These are phyloP conservation scores for Ophiostoma australiae DNA, from an alignment of 2,329 filamentous ascomycete species.

Conservation along the genomic window DNA sequence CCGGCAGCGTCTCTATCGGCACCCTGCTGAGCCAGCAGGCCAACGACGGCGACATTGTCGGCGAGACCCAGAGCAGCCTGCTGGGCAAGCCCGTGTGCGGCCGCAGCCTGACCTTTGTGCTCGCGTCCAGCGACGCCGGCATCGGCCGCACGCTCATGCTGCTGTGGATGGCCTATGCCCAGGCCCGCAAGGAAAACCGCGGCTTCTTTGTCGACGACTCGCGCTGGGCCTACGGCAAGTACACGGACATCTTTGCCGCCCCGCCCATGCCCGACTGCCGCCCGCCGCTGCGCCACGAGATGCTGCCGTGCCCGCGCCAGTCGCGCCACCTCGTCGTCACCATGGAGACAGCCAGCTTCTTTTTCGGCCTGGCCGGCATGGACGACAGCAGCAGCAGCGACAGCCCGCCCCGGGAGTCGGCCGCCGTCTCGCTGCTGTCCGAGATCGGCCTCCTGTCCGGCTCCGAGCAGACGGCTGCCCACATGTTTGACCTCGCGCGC, in stretches of 20 bases:
- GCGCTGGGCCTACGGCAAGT: constrained; percentile 75
- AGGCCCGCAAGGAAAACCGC: constrained; percentile 68
- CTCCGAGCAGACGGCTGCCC: background rate
- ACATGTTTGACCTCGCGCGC: constrained; percentile 63
- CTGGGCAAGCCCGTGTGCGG: constrained; percentile 57
- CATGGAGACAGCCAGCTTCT: constrained; percentile 58
- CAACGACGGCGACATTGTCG: constrained; percentile 40
- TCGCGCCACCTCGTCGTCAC: constrained; percentile 72
- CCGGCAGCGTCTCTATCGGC: constrained; percentile 41
- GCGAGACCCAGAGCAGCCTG: constrained; percentile 40
- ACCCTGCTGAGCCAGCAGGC: constrained; percentile 31
- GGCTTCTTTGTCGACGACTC: constrained; percentile 82
- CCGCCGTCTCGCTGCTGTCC: background rate
- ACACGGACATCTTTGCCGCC: constrained; percentile 64
- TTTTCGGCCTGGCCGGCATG: constrained; percentile 42
- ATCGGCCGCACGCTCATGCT: constrained; percentile 72
- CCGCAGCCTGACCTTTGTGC: constrained; percentile 68
- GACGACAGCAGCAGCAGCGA: constrained; percentile 28
- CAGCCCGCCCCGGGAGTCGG: constrained; percentile 23
- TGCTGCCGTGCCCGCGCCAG: constrained; percentile 72
- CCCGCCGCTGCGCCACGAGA: constrained; percentile 67
- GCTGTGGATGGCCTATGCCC: constrained; percentile 77
- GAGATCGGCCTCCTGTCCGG: background rate
- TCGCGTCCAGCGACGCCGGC: constrained; percentile 70
- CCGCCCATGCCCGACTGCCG: constrained; percentile 62